These are phyloP conservation scores for Aspergillus haitiensis DNA, from an alignment of 495 filamentous ascomycete species.

Conservation along the genomic window DNA sequence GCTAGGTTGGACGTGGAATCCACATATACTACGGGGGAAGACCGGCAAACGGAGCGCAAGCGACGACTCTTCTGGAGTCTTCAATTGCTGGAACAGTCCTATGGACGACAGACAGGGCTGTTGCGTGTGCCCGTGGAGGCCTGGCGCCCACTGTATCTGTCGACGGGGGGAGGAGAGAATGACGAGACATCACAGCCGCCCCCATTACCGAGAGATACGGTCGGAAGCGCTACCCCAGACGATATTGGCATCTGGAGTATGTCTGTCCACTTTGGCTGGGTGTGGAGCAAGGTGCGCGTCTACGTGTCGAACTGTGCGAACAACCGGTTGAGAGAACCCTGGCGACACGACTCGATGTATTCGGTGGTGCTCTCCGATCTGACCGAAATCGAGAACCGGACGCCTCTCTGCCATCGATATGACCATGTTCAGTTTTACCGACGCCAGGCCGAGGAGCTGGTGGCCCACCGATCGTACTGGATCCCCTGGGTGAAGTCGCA, in stretches of 20 bases:
- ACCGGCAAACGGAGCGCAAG: conserved; percentile 39
- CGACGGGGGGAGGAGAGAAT: conserved; percentile 23
- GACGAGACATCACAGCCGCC: conserved; percentile 30
- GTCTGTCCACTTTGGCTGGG: conserved; percentile 45
- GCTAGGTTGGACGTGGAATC: conserved; percentile 44
- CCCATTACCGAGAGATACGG: conserved; percentile 37
- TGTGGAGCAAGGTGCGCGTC: conserved; percentile 45
- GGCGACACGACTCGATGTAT: conserved; percentile 49
- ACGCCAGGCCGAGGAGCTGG: conserved; percentile 39
- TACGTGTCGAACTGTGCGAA: conserved; percentile 45
- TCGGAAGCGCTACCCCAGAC: conserved; percentile 31
- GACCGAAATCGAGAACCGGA: conserved; percentile 46
- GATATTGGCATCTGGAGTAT: conserved; percentile 48
- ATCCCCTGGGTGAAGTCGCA: conserved; percentile 48
- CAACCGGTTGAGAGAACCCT: conserved; percentile 45
- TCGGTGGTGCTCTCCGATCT: conserved; percentile 45
- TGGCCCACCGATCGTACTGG: conserved; percentile 41
- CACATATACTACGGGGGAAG: conserved; percentile 29
- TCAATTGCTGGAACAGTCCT: conserved; percentile 43
- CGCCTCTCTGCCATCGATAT: conserved; percentile 47
- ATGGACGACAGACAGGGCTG: conserved; percentile 43
- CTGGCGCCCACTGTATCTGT: conserved; percentile 35
- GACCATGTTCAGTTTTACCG: conserved; percentile 50
- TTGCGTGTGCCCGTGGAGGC: conserved; percentile 37
- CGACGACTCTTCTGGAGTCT: conserved; percentile 48